phyloP scores from a whole-genome alignment of 805 yeast genomes.

The Blastobotrys robertii region DNA sequence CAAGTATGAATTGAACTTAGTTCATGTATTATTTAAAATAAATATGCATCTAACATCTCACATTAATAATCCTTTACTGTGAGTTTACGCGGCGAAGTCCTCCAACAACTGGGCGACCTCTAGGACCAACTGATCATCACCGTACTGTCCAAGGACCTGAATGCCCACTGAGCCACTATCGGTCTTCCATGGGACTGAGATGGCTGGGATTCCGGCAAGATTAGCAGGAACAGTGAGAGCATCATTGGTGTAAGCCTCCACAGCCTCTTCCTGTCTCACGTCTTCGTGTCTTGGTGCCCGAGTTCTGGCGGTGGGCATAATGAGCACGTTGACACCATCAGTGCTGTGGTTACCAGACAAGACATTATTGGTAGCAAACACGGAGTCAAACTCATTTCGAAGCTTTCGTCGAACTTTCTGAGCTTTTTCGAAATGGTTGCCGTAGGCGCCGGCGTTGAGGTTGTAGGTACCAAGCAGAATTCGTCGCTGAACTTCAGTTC shows the following conservation, averaged over 20 bases:
- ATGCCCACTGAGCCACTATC: constrained; percentile 46
- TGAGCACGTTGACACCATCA: constrained; percentile 48
- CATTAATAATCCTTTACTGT: neutral
- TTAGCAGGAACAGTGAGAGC: constrained; percentile 84
- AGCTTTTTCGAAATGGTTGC: constrained; percentile 71
- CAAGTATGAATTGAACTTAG: neutral
- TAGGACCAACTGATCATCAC: constrained; percentile 62
- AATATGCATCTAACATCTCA: neutral
- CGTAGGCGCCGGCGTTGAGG: constrained; percentile 61
- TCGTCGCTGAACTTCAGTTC: constrained; percentile 74
- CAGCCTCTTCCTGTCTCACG: constrained; percentile 34
- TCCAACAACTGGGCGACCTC: constrained; percentile 26
- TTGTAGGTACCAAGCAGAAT: constrained; percentile 81
- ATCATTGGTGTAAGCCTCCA: constrained; percentile 69
- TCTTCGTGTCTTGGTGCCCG: constrained; percentile 45
- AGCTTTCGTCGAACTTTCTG: constrained; percentile 51
- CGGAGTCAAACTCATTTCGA: constrained; percentile 52
- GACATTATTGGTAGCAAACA: constrained; percentile 47
- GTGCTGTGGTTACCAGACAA: constrained; percentile 16
- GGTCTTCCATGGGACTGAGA: constrained; percentile 54
- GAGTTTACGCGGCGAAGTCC: neutral
- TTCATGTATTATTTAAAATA: neutral
- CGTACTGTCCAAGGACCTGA: constrained; percentile 79
- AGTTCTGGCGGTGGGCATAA: constrained; percentile 63
- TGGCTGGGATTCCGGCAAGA: constrained; percentile 82